A percentile compares a stretch with the other conserved stretches of the same genome.
phyloP scores from a whole-genome alignment of 345 rosid species.

The Arabidopsis suecica region DNA sequence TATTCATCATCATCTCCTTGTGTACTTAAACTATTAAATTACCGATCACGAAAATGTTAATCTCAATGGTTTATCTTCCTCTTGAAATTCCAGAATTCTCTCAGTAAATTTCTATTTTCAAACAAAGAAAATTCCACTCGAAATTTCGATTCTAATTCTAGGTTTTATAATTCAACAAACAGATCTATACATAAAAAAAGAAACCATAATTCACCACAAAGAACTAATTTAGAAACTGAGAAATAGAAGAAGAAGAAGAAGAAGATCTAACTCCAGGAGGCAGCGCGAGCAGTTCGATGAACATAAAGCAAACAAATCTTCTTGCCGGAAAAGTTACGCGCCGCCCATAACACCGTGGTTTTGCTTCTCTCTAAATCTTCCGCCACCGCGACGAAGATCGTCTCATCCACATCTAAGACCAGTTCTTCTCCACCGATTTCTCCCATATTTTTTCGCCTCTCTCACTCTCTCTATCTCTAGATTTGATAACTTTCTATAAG shows the following conservation, averaged over 20 bases:
- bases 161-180: neutral
- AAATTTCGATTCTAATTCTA: slow-evolving; percentile 16
- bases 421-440: slow-evolving; percentile 43
- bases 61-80: neutral
- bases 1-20: neutral
- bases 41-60: neutral
- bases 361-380: slow-evolving; percentile 65
- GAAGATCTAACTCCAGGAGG: slow-evolving; percentile 63
- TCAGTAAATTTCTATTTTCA: neutral
- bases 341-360: slow-evolving; percentile 69
- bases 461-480: slow-evolving; percentile 5
- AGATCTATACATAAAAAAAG: slow-evolving; percentile 23
- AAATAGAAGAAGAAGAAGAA: slow-evolving; percentile 17
- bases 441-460: slow-evolving; percentile 45
- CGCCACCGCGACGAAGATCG: slow-evolving; percentile 82
- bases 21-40: slow-evolving; percentile 1
- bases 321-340: slow-evolving; percentile 64
- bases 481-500: slow-evolving; percentile 3
- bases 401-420: slow-evolving; percentile 57
- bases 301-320: slow-evolving; percentile 81
- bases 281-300: slow-evolving; percentile 54
- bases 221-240: slow-evolving; percentile 3
- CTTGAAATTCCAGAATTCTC: slow-evolving; percentile 1
- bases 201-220: slow-evolving; percentile 31
- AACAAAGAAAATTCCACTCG: neutral